A percentile compares a stretch with the other conserved stretches of the same genome.
Evolutionary conservation across 2,329 filamentous ascomycete genomes (phyloP).

Genomic region (Parascedosporium putredinis): DNA sequence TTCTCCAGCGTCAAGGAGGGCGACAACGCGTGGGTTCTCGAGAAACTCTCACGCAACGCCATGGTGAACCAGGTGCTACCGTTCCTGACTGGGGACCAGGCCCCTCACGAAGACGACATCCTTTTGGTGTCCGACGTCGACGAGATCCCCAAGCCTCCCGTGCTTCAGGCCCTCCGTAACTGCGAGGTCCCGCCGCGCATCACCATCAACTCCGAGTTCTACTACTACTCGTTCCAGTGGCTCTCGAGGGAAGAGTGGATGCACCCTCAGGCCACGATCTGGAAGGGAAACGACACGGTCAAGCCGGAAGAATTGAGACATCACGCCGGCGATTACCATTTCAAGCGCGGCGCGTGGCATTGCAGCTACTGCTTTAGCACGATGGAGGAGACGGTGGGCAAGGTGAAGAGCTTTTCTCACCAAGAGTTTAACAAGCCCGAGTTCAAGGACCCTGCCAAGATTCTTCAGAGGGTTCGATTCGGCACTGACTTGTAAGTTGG

Average conservation of each 20-base stretch:
- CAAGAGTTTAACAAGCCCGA: constrained; percentile 24
- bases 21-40: constrained; percentile 34
- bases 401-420: constrained; percentile 48
- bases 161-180: constrained; percentile 33
- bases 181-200: constrained; percentile 42
- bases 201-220: constrained; percentile 40
- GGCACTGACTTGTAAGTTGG: constrained; percentile 30
- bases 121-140: constrained; percentile 50
- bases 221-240: constrained; percentile 49
- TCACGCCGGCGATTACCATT: constrained; percentile 29
- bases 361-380: constrained; percentile 52
- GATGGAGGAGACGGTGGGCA: constrained; percentile 41
- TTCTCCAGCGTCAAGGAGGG: constrained; percentile 8
- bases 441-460: constrained; percentile 27
- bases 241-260: constrained; percentile 30
- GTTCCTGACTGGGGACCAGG: constrained; percentile 27
- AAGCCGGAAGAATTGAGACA: constrained; percentile 42
- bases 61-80: constrained; percentile 48
- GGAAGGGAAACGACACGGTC: constrained; percentile 33
- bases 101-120: constrained; percentile 39
- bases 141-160: constrained; percentile 49
- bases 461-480: constrained; percentile 29
- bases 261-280: constrained; percentile 51
- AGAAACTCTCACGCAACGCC: constrained; percentile 43
- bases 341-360: constrained; percentile 45